Base-by-base conservation (phyloP, 331 rosid species). In the Saraca asoca region DNA sequence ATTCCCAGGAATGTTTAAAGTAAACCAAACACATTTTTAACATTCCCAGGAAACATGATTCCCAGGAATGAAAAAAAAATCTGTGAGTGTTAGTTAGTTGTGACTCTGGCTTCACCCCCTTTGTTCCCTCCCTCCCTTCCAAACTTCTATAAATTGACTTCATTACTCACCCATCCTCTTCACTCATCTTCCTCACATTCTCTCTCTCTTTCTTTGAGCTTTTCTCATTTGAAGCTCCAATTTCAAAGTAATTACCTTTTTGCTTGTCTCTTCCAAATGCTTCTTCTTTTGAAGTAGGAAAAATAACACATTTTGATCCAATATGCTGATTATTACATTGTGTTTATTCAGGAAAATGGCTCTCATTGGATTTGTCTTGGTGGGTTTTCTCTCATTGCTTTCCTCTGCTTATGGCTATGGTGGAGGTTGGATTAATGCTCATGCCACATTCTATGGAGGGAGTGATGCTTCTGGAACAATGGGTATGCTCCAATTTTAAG, bases 321-420 rank as follows among this genome's bases (percentile, higher is more conserved):
- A 24, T 24, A 52, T 17, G 17, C 43, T 65, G 20, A 67, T 73
- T 6, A 1, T 41, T 57, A 46, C 10, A 10, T 14, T 64, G 75
- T 79, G 61, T 56, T 31, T 58, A 20, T 78, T 73, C 74, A 87
- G 96, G 83, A 66, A 78, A 82, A 94, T 95, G 99, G 87, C 66
- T 54, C 72, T 55, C 24, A 11, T 61, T 48, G 68, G 60, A 18
- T 53, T 91, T 33, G 65, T 86, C 69, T 29, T 81, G 64, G 64
- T 81, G 49, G 79, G 76, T 37, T 51, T 88, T 37, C 79, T 85
- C 72, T 72, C 95, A 52, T 70, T 83, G 75, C 77, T 81, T 35
- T 78, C 91, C 34, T 77, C 81, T 58, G 95, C 76, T 9, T 59
- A 77, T 55, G 93, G 81, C 53, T 46, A 58, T 50, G 12, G 1